Evolutionary conservation across 1,284 basidiomycete genomes (phyloP), one percentile per base, ranked within the genome.

Genomic region (Ustilago curta): DNA sequence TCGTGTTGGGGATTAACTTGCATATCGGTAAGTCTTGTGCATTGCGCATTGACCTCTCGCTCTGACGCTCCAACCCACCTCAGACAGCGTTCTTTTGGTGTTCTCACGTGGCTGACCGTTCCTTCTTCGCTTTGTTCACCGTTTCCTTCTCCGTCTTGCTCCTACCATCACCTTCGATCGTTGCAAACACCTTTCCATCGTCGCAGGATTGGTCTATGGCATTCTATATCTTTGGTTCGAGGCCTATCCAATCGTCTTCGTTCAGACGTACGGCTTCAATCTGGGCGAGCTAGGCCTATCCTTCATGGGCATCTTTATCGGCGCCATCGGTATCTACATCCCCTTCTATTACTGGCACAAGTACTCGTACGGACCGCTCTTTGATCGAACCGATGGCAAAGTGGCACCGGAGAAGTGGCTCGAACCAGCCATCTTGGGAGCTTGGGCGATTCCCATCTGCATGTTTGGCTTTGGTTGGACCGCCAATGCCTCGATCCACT

Each of bases 381-480:
- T 59, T 49, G 65, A 71, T 43, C 54, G 51, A 6, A 54, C 67
- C 31, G 37, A 59, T 8, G 78, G 78, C 29, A 65, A 59, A 19
- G 59, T 79, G 3, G 66, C 70, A 1, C 77, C 78, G 12, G 76
- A 80, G 43, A 71, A 79, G 29, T 78, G 80, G 55, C 70, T 80
- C 25, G 64, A 70, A 21, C 76, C 73, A 0, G 76, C 65, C 27
- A 72, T 78, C 32, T 12, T 80, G 16, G 74, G 70, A 8, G 65
- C 64, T 2, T 66, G 59, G 59, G 92, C 95, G 87, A 61, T 78
- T 27, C 80, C 80, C 3, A 59, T 80, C 39, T 73, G 69, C 65
- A 59, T 82, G 59, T 82, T 82, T 50, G 66, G 65, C 2, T 79
- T 82, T 40, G 80, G 77, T 12, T 82, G 80, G 80, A 82, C 80